Base-by-base conservation (phyloP, 805 yeast genomes). In the Candida namnaoensis region DNA sequence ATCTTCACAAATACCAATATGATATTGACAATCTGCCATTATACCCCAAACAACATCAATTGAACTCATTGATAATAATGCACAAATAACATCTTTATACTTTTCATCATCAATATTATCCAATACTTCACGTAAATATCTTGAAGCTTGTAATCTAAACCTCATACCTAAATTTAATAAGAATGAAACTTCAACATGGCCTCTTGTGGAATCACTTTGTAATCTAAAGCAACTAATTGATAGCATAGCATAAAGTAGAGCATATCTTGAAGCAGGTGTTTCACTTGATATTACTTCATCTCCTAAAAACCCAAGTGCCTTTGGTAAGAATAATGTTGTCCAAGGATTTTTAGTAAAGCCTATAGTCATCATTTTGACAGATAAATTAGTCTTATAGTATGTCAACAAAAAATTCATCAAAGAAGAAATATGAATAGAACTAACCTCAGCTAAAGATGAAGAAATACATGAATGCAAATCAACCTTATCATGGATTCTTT, bases 21-120 rank as follows among this genome's bases (percentile, higher is more conserved):
- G 86, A 44, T 79, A 72, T 47, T 77, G 78, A 53, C 95, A 86
- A 49, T 84, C 93, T 42, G 83, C 80, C 90, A 85, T 84, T 1
- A 91, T 79, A 3, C 96, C 95, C 87, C 95, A 83, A 13, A 86
- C 90, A 40, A 86, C 80, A 62, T 88, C 95, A 40, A 87, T 84
- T 7, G 90, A 80, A 38, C 82, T 86, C 95, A 87, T 85, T 3
- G 93, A 80, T 58, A 88, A 69, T 23, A 85, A 80, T 1, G 95
- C 93, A 39, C 87, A 83, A 26, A 88, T 58, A 5, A 86, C 83
- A 55, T 87, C 95, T 55, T 88, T 87, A 58, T 88, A 87, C 56
- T 83, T 82, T 52, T 83, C 86, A 44, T 45, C 64, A 49, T 66
- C 70, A 44, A 66, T 71, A 41, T 46, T 64, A 45, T 56, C 73